phyloP scores from a whole-genome alignment of 2,329 filamentous ascomycete genomes.

The Colletotrichum magnum region DNA sequence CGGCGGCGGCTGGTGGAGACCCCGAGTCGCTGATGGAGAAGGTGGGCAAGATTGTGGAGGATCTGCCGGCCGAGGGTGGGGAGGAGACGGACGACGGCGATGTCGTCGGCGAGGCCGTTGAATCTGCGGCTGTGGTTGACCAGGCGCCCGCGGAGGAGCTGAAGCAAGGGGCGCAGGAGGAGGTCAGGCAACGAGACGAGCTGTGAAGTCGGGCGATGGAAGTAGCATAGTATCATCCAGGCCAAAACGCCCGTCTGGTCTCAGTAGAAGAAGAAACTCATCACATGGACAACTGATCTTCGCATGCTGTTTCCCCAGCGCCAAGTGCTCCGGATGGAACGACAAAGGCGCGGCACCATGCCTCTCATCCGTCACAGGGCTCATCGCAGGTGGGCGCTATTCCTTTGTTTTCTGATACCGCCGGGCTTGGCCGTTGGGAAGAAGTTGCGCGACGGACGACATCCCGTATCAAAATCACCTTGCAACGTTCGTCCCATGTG shows the following conservation, averaged over 20 bases:
- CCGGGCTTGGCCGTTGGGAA: background rate
- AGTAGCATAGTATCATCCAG: conserved; percentile 1
- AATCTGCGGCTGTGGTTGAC: conserved; percentile 39
- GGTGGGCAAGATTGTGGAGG: conserved; percentile 67
- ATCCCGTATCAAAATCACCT: conserved; percentile 2
- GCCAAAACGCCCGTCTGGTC: conserved; percentile 6
- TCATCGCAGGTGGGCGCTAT: background rate
- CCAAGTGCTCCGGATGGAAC: too few relatives aligned
- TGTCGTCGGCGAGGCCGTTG: conserved; percentile 42
- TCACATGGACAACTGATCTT: conserved; percentile 16
- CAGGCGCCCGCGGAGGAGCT: conserved; percentile 44
- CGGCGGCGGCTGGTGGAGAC: conserved; percentile 44
- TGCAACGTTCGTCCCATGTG: background rate
- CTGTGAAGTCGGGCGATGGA: conserved; percentile 14
- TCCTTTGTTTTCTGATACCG: conserved; percentile 13
- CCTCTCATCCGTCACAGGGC: background rate
- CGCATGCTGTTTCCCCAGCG: conserved; percentile 2
- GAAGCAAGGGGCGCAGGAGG: conserved; percentile 38
- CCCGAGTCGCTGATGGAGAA: conserved; percentile 63
- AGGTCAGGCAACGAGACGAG: conserved; percentile 36
- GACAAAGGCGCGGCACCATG: background rate
- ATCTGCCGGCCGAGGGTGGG: conserved; percentile 40
- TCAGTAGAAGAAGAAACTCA: conserved; percentile 29
- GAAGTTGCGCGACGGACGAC: background rate
- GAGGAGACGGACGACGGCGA: conserved; percentile 14